Conservation (phyloP, 2,329 filamentous ascomycete genomes). For the Botrytis hyacinthi region DNA sequence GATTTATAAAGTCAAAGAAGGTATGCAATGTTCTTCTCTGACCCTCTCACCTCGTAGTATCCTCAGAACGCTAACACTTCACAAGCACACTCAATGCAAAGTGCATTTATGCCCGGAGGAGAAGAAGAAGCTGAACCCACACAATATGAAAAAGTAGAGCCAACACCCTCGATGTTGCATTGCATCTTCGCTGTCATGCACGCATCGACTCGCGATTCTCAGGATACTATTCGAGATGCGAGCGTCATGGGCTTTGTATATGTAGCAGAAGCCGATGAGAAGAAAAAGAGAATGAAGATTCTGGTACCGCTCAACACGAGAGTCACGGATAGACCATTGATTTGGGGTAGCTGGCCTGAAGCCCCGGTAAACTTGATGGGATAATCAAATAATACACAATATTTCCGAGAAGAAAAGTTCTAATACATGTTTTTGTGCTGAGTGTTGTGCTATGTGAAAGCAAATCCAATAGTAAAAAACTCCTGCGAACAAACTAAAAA, state of each 20-base stretch:
- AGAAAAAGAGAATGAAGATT: slow-evolving; percentile 75
- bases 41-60: neutral
- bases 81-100: slow-evolving; percentile 34
- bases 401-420: neutral
- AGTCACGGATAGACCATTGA: slow-evolving; percentile 73
- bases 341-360: slow-evolving; percentile 86
- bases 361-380: slow-evolving; percentile 45
- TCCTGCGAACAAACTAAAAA: neutral
- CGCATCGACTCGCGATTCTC: slow-evolving; percentile 65
- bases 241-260: slow-evolving; percentile 92
- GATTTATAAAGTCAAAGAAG: slow-evolving; percentile 67
- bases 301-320: slow-evolving; percentile 81
- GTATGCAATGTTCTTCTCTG: slow-evolving; percentile 40
- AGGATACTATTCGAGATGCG: slow-evolving; percentile 73
- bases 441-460: neutral
- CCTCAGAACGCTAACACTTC: slow-evolving; percentile 20
- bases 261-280: slow-evolving; percentile 85
- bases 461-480: neutral
- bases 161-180: slow-evolving; percentile 69
- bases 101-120: slow-evolving; percentile 39
- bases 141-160: slow-evolving; percentile 62
- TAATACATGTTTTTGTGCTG: slow-evolving; percentile 10
- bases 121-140: slow-evolving; percentile 37
- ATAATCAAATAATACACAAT: slow-evolving; percentile 16
- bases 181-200: slow-evolving; percentile 83